A percentile compares a stretch with the other conserved stretches of the same genome.
phyloP scores from a whole-genome alignment of 306 rosid species.

The Dryas alaskensis region DNA sequence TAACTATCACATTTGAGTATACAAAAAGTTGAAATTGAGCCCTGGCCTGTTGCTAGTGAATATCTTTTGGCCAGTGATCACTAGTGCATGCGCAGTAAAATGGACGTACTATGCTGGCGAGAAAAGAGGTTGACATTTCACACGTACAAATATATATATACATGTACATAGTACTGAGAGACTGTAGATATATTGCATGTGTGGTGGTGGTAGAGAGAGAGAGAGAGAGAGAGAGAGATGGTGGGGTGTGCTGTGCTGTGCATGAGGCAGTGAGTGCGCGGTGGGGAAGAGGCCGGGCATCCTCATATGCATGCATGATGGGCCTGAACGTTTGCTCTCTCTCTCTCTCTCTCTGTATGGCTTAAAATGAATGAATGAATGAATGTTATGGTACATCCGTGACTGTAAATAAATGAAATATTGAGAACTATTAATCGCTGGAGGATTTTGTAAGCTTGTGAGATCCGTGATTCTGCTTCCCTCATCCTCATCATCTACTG shows the following conservation, averaged over 20 bases:
- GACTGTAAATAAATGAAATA: too few relatives aligned
- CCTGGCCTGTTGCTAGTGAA: too few relatives aligned
- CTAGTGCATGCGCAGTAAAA: too few relatives aligned
- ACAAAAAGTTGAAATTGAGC: too few relatives aligned
- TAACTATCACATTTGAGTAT: too few relatives aligned
- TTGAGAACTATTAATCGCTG: conserved; percentile 5
- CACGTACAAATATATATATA: too few relatives aligned
- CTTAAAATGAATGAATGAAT: not conserved
- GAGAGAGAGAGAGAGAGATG: conserved; percentile 5
- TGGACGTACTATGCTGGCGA: too few relatives aligned
- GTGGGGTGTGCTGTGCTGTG: not conserved
- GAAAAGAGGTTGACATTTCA: too few relatives aligned
- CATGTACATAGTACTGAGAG: too few relatives aligned
- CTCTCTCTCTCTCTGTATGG: not conserved
- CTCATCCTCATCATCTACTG: conserved; percentile 4
- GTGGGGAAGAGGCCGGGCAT: not conserved
- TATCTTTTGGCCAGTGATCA: too few relatives aligned
- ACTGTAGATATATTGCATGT: too few relatives aligned
- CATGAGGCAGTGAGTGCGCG: not conserved
- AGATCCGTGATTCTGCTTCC: conserved; percentile 56
- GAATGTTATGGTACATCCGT: conserved; percentile 3
- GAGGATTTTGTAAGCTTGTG: conserved; percentile 38
- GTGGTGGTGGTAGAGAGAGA: not conserved
- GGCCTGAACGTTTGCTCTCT: not conserved
- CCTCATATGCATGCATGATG: not conserved